Base-by-base conservation (phyloP, 1,284 basidiomycete genomes). In the Chalciporus sp. region DNA sequence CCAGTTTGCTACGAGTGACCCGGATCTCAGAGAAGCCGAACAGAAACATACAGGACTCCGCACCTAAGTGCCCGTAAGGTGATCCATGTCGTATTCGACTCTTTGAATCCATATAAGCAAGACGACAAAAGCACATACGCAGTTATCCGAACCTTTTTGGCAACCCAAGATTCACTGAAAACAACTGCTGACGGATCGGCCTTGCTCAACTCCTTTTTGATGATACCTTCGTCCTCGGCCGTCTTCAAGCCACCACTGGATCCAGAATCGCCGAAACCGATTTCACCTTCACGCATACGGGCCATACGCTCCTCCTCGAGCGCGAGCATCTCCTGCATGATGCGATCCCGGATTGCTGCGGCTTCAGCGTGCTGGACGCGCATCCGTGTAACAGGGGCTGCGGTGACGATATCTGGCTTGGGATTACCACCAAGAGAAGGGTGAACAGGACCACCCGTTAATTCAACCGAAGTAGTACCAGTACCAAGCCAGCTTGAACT, bases 281-380 rank as follows among this genome's bases (percentile, higher is more conserved):
- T 75, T 46, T 82, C 77, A 35, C 80, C 80, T 54, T 86, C 83
- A 53, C 87, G 86, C 96, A 98, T 99, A 14, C 95, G 83, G 53
- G 90, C 84, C 86, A 99, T 96, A 23, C 96, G 84, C 72, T 98
- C 94, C 68, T 99, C 95, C 72, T 99, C 96, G 26, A 99, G 76
- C 39, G 92, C 81, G 66, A 98, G 81, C 96, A 99, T 99, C 78
- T 99, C 96, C 65, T 92, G 86, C 97, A 99, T 99, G 64, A 99
- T 99, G 26, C 95, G 82, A 63, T 95, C 92, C 14, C 93, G 84
- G 61, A 99, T 99, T 1, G 90, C 90, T 0, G 92, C 82, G 1
- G 94, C 94, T 69, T 97, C 92, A 1, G 86, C 77, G 12, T 85
- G 80, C 53, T 90, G 88, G 10, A 98, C 74, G 40, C 82, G 82